Percentiles rank a stretch among this genome's conserved stretches.
These are phyloP conservation scores for Candolleomyces aberdarensis DNA, from an alignment of 768 basidiomycete genomes.

Conservation along the genomic window DNA sequence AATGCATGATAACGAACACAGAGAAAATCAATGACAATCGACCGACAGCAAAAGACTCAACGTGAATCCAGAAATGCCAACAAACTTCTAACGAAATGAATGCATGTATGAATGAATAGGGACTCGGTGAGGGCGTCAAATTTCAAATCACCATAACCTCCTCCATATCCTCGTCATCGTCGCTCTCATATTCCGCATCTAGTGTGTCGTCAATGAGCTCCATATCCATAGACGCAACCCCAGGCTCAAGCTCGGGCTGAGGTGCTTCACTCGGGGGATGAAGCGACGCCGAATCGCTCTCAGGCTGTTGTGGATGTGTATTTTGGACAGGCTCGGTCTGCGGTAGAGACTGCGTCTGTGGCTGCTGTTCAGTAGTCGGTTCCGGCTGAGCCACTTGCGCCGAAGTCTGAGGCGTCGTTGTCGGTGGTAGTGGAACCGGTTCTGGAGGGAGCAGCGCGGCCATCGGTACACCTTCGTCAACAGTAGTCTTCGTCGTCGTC, in stretches of 20 bases:
- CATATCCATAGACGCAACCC: not conserved
- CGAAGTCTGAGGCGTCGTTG: not conserved
- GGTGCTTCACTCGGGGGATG: not conserved
- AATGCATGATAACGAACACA: not conserved
- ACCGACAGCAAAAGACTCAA: too few species aligned
- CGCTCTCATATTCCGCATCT: constrained; percentile 27
- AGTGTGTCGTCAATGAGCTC: not conserved
- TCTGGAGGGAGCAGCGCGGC: too few species aligned
- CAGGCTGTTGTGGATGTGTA: not conserved
- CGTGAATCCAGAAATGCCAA: too few species aligned
- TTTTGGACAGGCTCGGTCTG: not conserved
- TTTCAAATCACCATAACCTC: constrained; percentile 26
- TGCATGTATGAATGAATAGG: not conserved
- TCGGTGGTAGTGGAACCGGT: too few species aligned
- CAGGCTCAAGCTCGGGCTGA: not conserved
- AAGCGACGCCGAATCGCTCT: not conserved
- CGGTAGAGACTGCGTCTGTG: not conserved
- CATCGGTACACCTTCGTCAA: too few species aligned
- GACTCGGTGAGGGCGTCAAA: constrained; percentile 11
- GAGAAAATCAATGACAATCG: too few species aligned
- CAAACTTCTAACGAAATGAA: not conserved
- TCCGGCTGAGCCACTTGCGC: not conserved
- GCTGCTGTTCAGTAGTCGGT: not conserved
- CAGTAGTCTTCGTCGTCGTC: constrained; percentile 12
- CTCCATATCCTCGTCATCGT: constrained; percentile 44